A percentile compares a stretch with the other conserved stretches of the same genome.
These are phyloP conservation scores for Truncatella angustata DNA, from an alignment of 2,329 filamentous ascomycete species.

Conservation along the genomic window DNA sequence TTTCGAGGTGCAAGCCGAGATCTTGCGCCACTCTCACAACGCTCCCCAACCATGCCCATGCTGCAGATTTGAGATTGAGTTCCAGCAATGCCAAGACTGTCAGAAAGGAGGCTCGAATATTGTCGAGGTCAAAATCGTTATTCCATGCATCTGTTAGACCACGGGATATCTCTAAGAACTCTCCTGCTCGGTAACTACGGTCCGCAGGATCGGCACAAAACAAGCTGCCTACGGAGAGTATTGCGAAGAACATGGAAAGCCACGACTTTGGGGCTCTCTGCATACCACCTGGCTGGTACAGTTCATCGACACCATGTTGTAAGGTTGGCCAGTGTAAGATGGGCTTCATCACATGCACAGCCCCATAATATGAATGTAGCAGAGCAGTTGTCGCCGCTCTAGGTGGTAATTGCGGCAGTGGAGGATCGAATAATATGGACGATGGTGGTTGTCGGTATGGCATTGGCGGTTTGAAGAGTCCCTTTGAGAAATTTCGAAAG, in stretches of 20 bases:
- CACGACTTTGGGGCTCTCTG: slow-evolving; percentile 65
- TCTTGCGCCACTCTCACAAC: slow-evolving; percentile 81
- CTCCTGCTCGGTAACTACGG: slow-evolving; percentile 51
- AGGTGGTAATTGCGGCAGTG: slow-evolving; percentile 66
- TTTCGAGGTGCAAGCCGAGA: slow-evolving; percentile 75
- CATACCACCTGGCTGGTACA: slow-evolving; percentile 67
- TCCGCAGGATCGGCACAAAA: slow-evolving; percentile 60
- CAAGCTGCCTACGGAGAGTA: slow-evolving; percentile 79
- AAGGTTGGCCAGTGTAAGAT: slow-evolving; percentile 89
- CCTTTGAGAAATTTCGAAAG: slow-evolving; percentile 70
- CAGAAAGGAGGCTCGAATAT: slow-evolving; percentile 70
- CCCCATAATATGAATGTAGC: slow-evolving; percentile 71
- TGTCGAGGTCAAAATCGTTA: slow-evolving; percentile 72
- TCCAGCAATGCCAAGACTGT: slow-evolving; percentile 80
- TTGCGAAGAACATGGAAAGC: slow-evolving; percentile 76
- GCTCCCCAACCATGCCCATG: slow-evolving; percentile 81
- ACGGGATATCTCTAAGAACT: slow-evolving; percentile 70
- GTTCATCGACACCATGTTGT: slow-evolving; percentile 68
- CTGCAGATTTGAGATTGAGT: slow-evolving; percentile 80
- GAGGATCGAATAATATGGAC: slow-evolving; percentile 45
- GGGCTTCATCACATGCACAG: slow-evolving; percentile 77
- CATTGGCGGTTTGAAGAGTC: slow-evolving; percentile 76
- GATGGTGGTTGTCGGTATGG: slow-evolving; percentile 58
- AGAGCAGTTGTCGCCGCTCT: slow-evolving; percentile 69
- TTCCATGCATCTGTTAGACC: slow-evolving; percentile 77